These are phyloP conservation scores for Blastomyces gilchristii DNA, from an alignment of 2,329 filamentous ascomycete species.

Conservation along the genomic window DNA sequence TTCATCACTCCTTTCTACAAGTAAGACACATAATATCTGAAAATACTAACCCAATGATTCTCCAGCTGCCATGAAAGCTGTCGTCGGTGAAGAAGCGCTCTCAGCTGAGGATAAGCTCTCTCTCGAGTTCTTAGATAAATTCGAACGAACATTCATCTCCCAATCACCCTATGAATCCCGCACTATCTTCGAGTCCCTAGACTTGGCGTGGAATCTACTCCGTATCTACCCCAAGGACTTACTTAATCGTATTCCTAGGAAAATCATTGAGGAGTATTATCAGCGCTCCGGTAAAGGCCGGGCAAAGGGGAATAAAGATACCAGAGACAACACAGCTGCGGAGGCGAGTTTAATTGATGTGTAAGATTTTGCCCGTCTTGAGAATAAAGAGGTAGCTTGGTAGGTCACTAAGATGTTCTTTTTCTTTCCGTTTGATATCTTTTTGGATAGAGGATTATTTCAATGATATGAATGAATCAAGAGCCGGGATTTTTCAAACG, in stretches of 20 bases:
- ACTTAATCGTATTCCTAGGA: conserved; percentile 85
- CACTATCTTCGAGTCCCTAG: conserved; percentile 84
- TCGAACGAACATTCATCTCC: conserved; percentile 87
- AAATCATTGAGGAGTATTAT: conserved; percentile 75
- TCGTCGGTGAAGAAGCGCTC: conserved; percentile 94
- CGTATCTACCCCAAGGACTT: conserved; percentile 97
- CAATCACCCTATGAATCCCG: conserved; percentile 90
- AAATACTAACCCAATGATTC: not conserved
- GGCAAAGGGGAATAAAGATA: conserved; percentile 34
- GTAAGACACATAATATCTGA: not conserved
- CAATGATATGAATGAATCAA: not conserved
- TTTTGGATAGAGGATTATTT: not conserved
- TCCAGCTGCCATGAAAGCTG: conserved; percentile 89
- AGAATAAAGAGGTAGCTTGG: not conserved
- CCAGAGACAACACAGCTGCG: conserved; percentile 34
- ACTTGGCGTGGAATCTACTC: conserved; percentile 91
- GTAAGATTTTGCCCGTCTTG: conserved; percentile 16
- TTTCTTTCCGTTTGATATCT: not conserved
- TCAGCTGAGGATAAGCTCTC: conserved; percentile 95
- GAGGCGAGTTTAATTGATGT: conserved; percentile 35
- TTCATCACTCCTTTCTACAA: not conserved
- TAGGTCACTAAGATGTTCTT: not conserved
- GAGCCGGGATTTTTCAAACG: not conserved
- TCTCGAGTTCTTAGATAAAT: conserved; percentile 96
- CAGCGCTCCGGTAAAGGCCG: conserved; percentile 45